A percentile compares a stretch with the other conserved stretches of the same genome.
Evolutionary conservation across 352 stramenopile genomes (phyloP).

Genomic region (Globisporangium viniferum): DNA sequence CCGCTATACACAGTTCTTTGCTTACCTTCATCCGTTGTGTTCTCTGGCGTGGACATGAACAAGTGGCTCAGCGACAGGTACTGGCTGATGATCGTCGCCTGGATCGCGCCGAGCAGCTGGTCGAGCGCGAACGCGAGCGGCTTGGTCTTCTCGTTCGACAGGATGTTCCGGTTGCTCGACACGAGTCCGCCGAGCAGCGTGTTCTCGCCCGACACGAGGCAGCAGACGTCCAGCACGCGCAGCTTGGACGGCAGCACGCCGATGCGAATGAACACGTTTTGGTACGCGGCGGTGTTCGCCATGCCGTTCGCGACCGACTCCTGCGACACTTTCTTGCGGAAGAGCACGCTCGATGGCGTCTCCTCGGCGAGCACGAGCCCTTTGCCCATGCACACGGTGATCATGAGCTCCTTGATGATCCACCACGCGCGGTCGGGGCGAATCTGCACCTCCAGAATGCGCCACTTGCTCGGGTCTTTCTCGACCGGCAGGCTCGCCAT

Average conservation of each 20-base stretch:
- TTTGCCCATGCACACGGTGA: slow-evolving; percentile 75
- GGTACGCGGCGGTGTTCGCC: slow-evolving; percentile 57
- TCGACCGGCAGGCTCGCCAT: slow-evolving; percentile 55
- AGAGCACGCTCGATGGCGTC: slow-evolving; percentile 54
- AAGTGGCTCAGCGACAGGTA: slow-evolving; percentile 65
- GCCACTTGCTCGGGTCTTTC: slow-evolving; percentile 61
- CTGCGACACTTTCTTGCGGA: slow-evolving; percentile 64
- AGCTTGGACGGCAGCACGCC: slow-evolving; percentile 77
- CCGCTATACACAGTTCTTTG: background rate
- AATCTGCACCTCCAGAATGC: slow-evolving; percentile 66
- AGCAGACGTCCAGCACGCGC: slow-evolving; percentile 67
- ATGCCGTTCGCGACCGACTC: slow-evolving; percentile 64
- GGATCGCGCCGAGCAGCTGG: slow-evolving; percentile 62
- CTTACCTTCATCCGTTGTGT: slow-evolving; percentile 55
- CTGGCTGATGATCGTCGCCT: slow-evolving; percentile 66
- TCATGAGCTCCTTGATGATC: slow-evolving; percentile 76
- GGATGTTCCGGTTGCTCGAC: slow-evolving; percentile 34
- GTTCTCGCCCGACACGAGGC: slow-evolving; percentile 59
- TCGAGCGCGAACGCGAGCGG: slow-evolving; percentile 54
- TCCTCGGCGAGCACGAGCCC: slow-evolving; percentile 62
- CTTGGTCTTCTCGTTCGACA: slow-evolving; percentile 35
- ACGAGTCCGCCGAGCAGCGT: slow-evolving; percentile 59
- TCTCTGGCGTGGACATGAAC: slow-evolving; percentile 76
- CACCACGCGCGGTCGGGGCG: slow-evolving; percentile 69
- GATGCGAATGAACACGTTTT: slow-evolving; percentile 72